Base-by-base conservation (phyloP, 176 grass and related monocot species). In the Aegilops bicornis region DNA sequence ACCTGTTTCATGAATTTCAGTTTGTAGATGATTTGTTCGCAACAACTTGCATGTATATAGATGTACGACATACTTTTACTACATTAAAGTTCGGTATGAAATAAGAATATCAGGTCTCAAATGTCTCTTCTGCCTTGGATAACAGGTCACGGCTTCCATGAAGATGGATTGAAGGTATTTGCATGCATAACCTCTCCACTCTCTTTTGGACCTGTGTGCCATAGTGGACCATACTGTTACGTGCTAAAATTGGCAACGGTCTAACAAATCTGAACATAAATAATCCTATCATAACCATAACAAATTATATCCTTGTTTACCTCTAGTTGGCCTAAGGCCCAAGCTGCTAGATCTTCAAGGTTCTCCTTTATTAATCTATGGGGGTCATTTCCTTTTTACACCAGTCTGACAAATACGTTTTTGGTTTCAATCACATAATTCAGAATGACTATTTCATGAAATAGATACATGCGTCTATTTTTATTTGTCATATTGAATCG, bases 151-250 rank as follows among this genome's bases (percentile, higher is more conserved):
- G 32, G 67, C 67, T 69, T 69, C 67, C 32, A 69, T 69, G 67
- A 37, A 69, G 67, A 69, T 9, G 67, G 67, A 69, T 69, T 69
- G 68, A 71, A 71, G 68, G 68, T 71, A 71, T 37, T 36, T 69
- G 35, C 35, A 71, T 23, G 17, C 20, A 71, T 4, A 71, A 8
- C 17, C 68, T 71, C 19, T 70, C 33, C 19, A 39, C 12, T 11
- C 31, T 10, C 17, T 5, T 37, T 36, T 69, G 32, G 65, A 35
- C 7, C 65, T 69, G 63, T 66, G 13, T 15, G 4, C 4, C 63
- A 66, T 66, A 66, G 12, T 52, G 27, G 13, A 66, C 67, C 0
- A 7, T 70, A 37, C 17, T 10, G 8, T 37, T 70, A 37, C 20
- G 19, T 70, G 67, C 67, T 70, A 70, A 22, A 37, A 36, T 37